Evolutionary conservation across 306 rosid genomes (phyloP).

Genomic region (Trichosanthes cucumerina): DNA sequence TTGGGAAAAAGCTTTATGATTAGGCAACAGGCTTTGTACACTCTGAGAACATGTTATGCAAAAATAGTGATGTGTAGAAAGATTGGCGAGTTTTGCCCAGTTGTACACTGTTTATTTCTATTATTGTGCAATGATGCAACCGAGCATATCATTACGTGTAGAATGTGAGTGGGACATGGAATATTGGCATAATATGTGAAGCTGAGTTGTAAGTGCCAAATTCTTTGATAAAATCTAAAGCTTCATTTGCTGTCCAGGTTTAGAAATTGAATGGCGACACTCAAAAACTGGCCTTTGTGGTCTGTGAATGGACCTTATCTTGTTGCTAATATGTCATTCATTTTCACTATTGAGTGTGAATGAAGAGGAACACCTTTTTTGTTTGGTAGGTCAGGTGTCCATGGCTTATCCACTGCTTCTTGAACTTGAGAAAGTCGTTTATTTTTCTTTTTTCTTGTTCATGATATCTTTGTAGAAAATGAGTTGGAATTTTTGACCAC

Average conservation of each 20-base stretch:
- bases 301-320: slow-evolving; percentile 6
- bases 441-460: not conserved
- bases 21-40: not conserved
- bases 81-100: not conserved
- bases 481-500: not conserved
- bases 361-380: slow-evolving; percentile 1
- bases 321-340: not conserved
- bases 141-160: not conserved
- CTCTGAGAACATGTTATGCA: not conserved
- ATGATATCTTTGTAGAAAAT: not conserved
- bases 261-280: not conserved
- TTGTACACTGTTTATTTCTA: not conserved
- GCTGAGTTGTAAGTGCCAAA: slow-evolving; percentile 7
- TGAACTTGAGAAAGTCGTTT: not conserved
- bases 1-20: not conserved
- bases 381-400: slow-evolving; percentile 8
- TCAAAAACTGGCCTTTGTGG: not conserved
- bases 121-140: not conserved
- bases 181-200: not conserved
- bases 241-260: not conserved
- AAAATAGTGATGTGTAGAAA: not conserved
- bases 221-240: not conserved
- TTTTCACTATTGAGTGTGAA: slow-evolving; percentile 2
- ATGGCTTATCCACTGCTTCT: slow-evolving; percentile 7
- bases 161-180: slow-evolving; percentile 8